A percentile compares a stretch with the other conserved stretches of the same genome.
These are phyloP conservation scores for Trypanosomatidae sp. DNA, from an alignment of 208 protist species.

Conservation along the genomic window DNA sequence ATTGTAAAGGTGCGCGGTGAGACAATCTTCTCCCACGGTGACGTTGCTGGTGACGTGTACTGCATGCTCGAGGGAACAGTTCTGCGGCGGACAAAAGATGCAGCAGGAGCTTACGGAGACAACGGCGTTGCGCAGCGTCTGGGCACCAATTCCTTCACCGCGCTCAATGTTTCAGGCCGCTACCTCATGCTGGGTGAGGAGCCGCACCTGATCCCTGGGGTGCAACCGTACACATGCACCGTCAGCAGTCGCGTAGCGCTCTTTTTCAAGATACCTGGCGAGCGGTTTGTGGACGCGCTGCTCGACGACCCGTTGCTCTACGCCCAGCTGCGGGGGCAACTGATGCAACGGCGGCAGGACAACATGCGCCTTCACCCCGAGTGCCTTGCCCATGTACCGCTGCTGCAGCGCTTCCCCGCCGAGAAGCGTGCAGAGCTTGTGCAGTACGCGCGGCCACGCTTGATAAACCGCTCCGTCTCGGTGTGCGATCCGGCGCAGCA, in stretches of 20 bases:
- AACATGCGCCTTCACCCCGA: conserved; percentile 71
- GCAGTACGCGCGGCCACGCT: conserved; percentile 48
- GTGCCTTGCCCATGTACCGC: conserved; percentile 60
- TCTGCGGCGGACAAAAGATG: conserved; percentile 38
- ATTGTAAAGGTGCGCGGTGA: conserved; percentile 67
- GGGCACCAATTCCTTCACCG: conserved; percentile 52
- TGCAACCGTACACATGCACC: conserved; percentile 73
- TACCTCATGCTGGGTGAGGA: conserved; percentile 86
- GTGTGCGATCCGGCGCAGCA: conserved; percentile 76
- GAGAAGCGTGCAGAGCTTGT: conserved; percentile 49
- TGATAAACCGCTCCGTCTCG: conserved; percentile 56
- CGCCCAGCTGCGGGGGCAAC: conserved; percentile 59
- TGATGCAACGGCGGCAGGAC: conserved; percentile 42
- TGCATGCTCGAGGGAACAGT: conserved; percentile 81
- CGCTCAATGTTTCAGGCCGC: conserved; percentile 54
- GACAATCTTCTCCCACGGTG: conserved; percentile 73
- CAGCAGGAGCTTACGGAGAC: conserved; percentile 39
- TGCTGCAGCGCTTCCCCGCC: conserved; percentile 57
- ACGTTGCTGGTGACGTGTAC: conserved; percentile 71
- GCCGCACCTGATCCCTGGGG: conserved; percentile 71
- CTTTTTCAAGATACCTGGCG: conserved; percentile 63
- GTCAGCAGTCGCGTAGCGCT: conserved; percentile 72
- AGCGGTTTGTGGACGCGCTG: conserved; percentile 76
- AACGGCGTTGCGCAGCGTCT: conserved; percentile 54
- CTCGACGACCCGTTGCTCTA: conserved; percentile 78